Evolutionary conservation across 495 filamentous ascomycete genomes (phyloP).

Genomic region (Usnea hakonensis): DNA sequence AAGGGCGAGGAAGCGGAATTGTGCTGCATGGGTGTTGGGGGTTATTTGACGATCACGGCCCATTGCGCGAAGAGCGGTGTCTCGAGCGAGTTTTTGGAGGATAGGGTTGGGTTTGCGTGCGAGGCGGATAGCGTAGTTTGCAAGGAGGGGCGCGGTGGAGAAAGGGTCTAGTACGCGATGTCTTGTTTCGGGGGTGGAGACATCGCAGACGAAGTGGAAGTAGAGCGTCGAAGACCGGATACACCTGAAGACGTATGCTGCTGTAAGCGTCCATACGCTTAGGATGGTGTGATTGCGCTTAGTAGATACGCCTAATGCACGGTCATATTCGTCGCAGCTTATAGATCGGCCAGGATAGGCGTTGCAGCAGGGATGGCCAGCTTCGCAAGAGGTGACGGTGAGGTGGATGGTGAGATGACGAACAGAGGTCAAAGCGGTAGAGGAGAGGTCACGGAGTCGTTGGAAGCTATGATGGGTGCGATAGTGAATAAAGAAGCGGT

Average conservation of each 20-base stretch:
- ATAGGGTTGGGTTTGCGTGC: neutral
- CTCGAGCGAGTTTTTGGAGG: neutral
- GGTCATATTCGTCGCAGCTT: neutral
- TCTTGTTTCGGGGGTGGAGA: neutral
- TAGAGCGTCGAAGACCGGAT: neutral
- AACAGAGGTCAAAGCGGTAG: neutral
- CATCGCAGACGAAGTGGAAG: neutral
- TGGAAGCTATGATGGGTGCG: neutral
- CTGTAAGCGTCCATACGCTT: neutral
- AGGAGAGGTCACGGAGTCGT: neutral
- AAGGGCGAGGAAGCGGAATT: conserved; percentile 5
- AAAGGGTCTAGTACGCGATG: neutral
- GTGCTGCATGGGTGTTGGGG: no score
- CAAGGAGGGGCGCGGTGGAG: neutral
- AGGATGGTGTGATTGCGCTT: neutral
- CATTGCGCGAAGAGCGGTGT: neutral
- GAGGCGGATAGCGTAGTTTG: neutral
- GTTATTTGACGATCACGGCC: neutral
- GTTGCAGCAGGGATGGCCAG: neutral
- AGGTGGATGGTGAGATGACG: conserved; percentile 2
- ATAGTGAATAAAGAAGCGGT: conserved; percentile 4
- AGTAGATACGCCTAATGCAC: neutral
- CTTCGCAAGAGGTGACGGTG: conserved; percentile 1
- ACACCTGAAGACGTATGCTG: neutral
- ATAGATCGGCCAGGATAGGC: neutral